Conservation (phyloP, 2,329 filamentous ascomycete genomes). For the Ascochyta fabae region DNA sequence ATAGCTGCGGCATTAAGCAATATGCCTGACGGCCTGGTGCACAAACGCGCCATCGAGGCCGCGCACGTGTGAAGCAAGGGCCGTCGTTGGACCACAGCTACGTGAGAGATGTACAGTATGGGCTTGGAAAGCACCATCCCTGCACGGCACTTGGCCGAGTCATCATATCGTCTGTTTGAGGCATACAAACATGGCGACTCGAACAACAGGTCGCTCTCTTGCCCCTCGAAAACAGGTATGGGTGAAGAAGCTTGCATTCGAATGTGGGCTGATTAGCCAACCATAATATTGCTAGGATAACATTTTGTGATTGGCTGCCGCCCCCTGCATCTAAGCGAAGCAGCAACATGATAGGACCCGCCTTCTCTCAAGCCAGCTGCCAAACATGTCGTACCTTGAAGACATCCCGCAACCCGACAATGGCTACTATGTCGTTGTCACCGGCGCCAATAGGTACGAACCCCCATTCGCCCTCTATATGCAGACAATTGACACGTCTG, state of each 20-base stretch:
- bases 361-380: constrained; percentile 6
- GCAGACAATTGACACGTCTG: constrained; percentile 35
- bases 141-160: not conserved
- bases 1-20: not conserved
- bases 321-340: constrained; percentile 12
- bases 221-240: not conserved
- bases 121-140: not conserved
- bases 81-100: not conserved
- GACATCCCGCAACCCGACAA: constrained; percentile 38
- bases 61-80: not conserved
- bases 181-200: not conserved
- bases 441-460: constrained; percentile 81
- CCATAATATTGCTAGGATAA: not conserved
- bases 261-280: not conserved
- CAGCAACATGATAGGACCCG: not conserved
- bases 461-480: fast-evolving
- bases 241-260: not conserved
- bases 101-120: not conserved
- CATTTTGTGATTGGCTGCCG: constrained; percentile 20
- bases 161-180: not conserved
- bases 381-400: constrained; percentile 27
- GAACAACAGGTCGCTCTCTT: not conserved
- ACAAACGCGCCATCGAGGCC: not conserved
- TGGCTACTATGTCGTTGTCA: constrained; percentile 70
- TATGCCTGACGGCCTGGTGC: not conserved